Percentiles rank a stretch among this genome's conserved stretches.
These are phyloP conservation scores for Rhodosporidiobolus odoratus DNA, from an alignment of 768 basidiomycete genomes.

Conservation along the genomic window DNA sequence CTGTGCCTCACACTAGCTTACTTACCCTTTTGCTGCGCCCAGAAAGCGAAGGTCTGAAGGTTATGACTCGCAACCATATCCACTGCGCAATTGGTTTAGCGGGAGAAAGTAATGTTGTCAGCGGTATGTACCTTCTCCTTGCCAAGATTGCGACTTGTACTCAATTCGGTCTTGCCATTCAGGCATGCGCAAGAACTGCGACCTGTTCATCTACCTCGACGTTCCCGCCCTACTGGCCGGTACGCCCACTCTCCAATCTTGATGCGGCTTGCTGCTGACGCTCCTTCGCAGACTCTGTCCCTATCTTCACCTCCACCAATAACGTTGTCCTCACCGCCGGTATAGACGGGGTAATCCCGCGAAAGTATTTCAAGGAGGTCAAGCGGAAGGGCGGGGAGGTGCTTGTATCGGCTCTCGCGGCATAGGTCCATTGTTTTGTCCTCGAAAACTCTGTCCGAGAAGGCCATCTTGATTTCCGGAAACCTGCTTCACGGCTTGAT, in stretches of 20 bases:
- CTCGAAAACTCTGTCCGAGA: too few species aligned
- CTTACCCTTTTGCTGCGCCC: background rate
- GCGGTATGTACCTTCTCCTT: conserved; percentile 54
- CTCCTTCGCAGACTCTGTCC: conserved; percentile 38
- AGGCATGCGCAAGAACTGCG: conserved; percentile 78
- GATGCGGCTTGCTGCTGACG: background rate
- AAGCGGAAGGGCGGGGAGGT: conserved; percentile 47
- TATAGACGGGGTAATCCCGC: conserved; percentile 58
- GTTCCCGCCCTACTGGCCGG: conserved; percentile 52
- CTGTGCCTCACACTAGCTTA: too few species aligned
- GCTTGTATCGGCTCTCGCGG: background rate
- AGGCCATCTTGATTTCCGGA: too few species aligned
- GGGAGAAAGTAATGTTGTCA: conserved; percentile 60
- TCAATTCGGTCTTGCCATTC: background rate
- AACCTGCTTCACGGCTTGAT: too few species aligned
- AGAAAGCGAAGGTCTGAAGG: conserved; percentile 42
- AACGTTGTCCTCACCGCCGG: conserved; percentile 85
- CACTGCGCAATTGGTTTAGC: conserved; percentile 78
- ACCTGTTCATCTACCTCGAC: conserved; percentile 76
- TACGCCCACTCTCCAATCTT: background rate
- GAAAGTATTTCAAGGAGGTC: conserved; percentile 66
- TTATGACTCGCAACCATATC: conserved; percentile 83
- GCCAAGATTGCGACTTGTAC: background rate
- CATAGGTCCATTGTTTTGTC: background rate
- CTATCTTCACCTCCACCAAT: conserved; percentile 73